Conservation (phyloP, 1,284 basidiomycete species). For the Mycosarcoma mackinlayi region DNA sequence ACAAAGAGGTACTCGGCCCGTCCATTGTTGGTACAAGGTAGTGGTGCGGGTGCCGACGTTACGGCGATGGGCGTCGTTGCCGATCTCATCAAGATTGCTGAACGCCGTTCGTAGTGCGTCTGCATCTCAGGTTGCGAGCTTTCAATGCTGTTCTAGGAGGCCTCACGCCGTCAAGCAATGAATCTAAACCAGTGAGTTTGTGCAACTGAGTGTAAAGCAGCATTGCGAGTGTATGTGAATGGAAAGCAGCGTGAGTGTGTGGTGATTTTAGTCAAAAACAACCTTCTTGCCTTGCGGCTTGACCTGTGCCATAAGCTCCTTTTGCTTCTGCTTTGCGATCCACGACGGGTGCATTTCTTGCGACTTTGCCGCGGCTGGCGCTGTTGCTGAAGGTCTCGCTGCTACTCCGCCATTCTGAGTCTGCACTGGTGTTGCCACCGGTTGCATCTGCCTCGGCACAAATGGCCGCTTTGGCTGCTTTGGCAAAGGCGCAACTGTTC, state of each 20-base stretch:
- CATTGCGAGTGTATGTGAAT: no score
- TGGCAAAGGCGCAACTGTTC: constrained; percentile 25
- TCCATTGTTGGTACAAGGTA: constrained; percentile 89
- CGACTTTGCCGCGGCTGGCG: constrained; percentile 11
- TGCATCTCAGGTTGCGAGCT: neutral
- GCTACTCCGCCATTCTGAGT: neutral
- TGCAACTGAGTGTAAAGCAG: no score
- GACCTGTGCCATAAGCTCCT: constrained; percentile 52
- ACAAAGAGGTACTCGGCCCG: constrained; percentile 79
- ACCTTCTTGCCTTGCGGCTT: constrained; percentile 58
- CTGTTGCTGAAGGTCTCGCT: neutral
- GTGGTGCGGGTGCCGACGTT: constrained; percentile 94
- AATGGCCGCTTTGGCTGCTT: constrained; percentile 25
- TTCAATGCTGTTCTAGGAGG: no score
- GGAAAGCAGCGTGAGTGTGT: neutral
- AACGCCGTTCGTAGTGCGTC: constrained; percentile 51
- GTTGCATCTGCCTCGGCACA: neutral
- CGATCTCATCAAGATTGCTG: constrained; percentile 72
- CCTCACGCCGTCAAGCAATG: no score
- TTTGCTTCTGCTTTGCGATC: constrained; percentile 64
- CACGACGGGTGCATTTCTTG: constrained; percentile 60
- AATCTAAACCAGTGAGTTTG: no score
- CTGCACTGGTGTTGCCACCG: neutral
- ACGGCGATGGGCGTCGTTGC: constrained; percentile 97
- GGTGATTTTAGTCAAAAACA: constrained; percentile 51